These are phyloP conservation scores for Escovopsis weberi DNA, from an alignment of 2,329 filamentous ascomycete genomes.

Conservation along the genomic window DNA sequence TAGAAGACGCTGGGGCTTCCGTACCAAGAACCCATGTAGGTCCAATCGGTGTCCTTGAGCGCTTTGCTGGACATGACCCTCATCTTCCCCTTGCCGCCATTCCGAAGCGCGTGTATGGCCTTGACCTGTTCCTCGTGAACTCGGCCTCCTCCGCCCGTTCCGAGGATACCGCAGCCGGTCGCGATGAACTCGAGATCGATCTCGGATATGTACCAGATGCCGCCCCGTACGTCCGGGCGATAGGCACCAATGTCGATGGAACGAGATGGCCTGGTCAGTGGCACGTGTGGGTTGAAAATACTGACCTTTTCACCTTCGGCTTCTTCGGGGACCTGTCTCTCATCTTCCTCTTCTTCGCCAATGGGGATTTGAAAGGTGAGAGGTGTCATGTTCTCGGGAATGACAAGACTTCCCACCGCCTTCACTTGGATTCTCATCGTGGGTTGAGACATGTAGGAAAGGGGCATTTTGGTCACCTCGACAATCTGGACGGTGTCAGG, in stretches of 20 bases:
- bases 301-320: conserved; percentile 14
- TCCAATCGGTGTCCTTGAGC: conserved; percentile 22
- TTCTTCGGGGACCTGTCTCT: conserved; percentile 5
- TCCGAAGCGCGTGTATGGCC: conserved; percentile 22
- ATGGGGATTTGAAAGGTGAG: conserved; percentile 8
- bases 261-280: conserved; percentile 18
- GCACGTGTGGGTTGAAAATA: conserved; percentile 15
- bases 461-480: conserved; percentile 28
- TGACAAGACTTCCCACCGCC: conserved; percentile 19
- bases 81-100: conserved; percentile 19
- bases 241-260: conserved; percentile 17
- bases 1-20: conserved; percentile 27
- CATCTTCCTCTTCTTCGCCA: neutral
- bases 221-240: conserved; percentile 16
- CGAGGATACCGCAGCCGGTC: conserved; percentile 21
- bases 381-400: conserved; percentile 14
- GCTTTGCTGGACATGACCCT: conserved; percentile 24
- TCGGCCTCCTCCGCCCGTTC: conserved; percentile 23
- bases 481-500: conserved; percentile 25
- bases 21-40: conserved; percentile 31
- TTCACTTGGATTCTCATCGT: conserved; percentile 21
- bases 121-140: conserved; percentile 31
- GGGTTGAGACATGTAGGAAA: conserved; percentile 21
- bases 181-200: conserved; percentile 22
- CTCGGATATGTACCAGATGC: conserved; percentile 22